These are phyloP conservation scores for Euphorbia tirucalli DNA, from an alignment of 345 rosid species.

Conservation along the genomic window DNA sequence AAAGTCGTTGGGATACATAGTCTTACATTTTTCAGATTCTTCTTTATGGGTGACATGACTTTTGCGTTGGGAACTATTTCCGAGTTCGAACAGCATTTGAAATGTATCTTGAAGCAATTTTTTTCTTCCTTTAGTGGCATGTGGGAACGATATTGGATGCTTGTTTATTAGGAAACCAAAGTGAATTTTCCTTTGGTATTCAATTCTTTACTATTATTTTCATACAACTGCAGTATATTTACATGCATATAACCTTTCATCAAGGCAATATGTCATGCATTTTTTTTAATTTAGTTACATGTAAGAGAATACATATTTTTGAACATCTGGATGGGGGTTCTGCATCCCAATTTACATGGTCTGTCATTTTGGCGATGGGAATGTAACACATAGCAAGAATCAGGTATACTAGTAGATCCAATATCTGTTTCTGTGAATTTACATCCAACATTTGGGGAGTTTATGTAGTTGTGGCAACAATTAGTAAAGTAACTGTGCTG, in stretches of 20 bases:
- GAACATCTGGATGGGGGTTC: not conserved
- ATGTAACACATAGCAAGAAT: not conserved
- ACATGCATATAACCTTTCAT: not conserved
- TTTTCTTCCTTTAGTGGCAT: no score
- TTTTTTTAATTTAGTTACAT: not conserved
- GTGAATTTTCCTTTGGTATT: not conserved
- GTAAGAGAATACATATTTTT: not conserved
- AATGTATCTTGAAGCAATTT: not conserved
- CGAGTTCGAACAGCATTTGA: not conserved
- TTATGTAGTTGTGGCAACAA: not conserved
- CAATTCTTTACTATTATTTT: not conserved
- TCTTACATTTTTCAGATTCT: no score
- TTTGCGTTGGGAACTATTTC: not conserved
- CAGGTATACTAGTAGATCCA: not conserved
- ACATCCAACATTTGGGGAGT: not conserved
- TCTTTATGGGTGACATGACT: no score
- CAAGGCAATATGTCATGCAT: no score
- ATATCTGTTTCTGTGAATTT: not conserved
- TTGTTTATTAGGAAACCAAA: not conserved
- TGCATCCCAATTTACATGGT: not conserved
- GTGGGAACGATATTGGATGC: not conserved
- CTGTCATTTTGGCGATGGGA: not conserved
- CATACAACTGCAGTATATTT: not conserved
- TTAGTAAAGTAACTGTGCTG: not conserved
- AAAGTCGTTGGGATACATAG: no score